Conservation (phyloP, 495 filamentous ascomycete genomes). For the Penicillium cosmopolitanum region DNA sequence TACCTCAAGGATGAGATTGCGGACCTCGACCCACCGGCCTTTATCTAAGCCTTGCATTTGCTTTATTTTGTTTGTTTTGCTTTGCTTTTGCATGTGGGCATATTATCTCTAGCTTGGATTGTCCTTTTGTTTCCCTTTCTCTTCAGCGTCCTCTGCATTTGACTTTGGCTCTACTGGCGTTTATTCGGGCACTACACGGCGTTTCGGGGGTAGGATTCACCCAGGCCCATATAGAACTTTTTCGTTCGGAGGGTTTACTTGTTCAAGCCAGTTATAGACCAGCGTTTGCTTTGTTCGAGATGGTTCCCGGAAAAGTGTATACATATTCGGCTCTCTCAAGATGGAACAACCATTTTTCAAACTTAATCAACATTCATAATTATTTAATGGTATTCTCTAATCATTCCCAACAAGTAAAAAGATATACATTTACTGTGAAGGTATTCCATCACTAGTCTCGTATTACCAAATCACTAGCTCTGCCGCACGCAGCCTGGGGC, state of each 20-base stretch:
- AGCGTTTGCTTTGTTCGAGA: slow-evolving; percentile 3
- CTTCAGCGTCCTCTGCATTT: slow-evolving; percentile 10
- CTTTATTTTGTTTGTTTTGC: slow-evolving; percentile 7
- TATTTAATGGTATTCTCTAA: no score
- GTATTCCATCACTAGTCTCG: no score
- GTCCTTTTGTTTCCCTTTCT: slow-evolving; percentile 8
- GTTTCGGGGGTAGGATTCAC: slow-evolving; percentile 5
- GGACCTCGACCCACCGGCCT: slow-evolving; percentile 18
- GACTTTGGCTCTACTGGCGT: slow-evolving; percentile 15
- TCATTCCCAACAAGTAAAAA: no score
- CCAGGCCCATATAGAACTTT: not conserved
- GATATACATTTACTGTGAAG: no score
- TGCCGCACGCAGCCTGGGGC: not conserved
- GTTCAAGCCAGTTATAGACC: slow-evolving; percentile 8
- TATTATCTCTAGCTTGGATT: no score
- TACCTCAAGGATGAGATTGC: slow-evolving; percentile 54
- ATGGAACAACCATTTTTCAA: not conserved
- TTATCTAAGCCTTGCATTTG: slow-evolving; percentile 18
- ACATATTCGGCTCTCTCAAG: not conserved
- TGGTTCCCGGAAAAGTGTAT: slow-evolving; percentile 3
- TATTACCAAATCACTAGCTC: not conserved
- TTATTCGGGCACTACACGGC: slow-evolving; percentile 5
- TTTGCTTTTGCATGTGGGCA: not conserved
- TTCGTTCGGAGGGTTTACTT: not conserved
- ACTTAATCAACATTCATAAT: no score